phyloP scores from a whole-genome alignment of 1,139 yeast species.

The Magnusiomyces paraingens region DNA sequence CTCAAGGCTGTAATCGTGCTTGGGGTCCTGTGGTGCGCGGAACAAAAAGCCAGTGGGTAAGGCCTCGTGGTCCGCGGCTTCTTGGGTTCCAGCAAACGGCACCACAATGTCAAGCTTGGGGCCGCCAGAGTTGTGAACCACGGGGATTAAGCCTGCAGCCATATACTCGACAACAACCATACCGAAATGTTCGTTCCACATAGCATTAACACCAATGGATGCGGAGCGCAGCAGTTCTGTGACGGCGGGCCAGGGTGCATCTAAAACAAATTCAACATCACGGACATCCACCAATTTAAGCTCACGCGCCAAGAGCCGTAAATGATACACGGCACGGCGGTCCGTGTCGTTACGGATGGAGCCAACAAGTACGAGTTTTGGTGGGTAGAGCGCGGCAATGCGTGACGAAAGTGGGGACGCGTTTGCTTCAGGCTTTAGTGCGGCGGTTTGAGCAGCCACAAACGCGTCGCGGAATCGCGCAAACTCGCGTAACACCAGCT shows the following conservation, averaged over 20 bases:
- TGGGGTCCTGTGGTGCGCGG: slow-evolving; percentile 23
- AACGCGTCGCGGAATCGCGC: slow-evolving; percentile 39
- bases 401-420: neutral
- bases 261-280: slow-evolving; percentile 61
- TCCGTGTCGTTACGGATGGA: slow-evolving; percentile 73
- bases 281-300: slow-evolving; percentile 40
- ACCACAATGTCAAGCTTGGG: slow-evolving; percentile 82
- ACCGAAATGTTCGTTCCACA: slow-evolving; percentile 99
- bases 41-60: slow-evolving; percentile 20
- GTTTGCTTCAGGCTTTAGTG: slow-evolving; percentile 18
- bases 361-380: slow-evolving; percentile 66
- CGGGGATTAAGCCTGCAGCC: slow-evolving; percentile 79
- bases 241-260: slow-evolving; percentile 66
- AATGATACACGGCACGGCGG: slow-evolving; percentile 47
- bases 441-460: slow-evolving; percentile 6
- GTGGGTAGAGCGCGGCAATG: slow-evolving; percentile 17
- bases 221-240: slow-evolving; percentile 49
- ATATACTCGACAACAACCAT: slow-evolving; percentile 94
- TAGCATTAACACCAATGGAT: slow-evolving; percentile 81
- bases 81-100: slow-evolving; percentile 29
- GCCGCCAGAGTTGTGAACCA: slow-evolving; percentile 93
- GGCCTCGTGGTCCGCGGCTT: slow-evolving; percentile 33
- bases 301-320: slow-evolving; percentile 43
- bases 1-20: slow-evolving; percentile 31
- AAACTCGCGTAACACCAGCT: slow-evolving; percentile 58